Evolutionary conservation across 2,329 filamentous ascomycete species (phyloP).

Genomic region (Penicillium glabrum): DNA sequence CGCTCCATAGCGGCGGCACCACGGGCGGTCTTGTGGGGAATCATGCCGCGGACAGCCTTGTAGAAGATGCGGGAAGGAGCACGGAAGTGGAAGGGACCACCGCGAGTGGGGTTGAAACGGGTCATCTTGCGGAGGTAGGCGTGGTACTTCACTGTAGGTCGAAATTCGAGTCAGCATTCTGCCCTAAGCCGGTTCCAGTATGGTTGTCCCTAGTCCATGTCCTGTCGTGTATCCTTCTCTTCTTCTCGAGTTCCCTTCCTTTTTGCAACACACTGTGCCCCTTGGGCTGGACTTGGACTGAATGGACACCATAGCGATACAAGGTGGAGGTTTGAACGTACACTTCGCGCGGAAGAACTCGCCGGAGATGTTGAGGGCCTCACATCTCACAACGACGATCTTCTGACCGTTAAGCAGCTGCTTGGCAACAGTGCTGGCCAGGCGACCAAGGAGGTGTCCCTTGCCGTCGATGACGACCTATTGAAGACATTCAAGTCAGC

Average conservation of each 20-base stretch:
- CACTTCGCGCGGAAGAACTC: slow-evolving; percentile 99
- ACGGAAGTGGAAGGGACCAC: slow-evolving; percentile 99
- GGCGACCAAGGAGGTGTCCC: slow-evolving; percentile 98
- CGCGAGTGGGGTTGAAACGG: slow-evolving; percentile 98
- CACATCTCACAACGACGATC: slow-evolving; percentile 98
- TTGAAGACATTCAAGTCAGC: slow-evolving; percentile 45
- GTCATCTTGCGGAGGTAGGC: slow-evolving; percentile 99
- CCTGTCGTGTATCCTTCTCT: neutral
- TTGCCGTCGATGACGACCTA: slow-evolving; percentile 99
- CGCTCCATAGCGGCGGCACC: slow-evolving; percentile 95
- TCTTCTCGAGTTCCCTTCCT: slow-evolving; percentile 6
- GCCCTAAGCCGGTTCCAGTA: neutral
- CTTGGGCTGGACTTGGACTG: neutral
- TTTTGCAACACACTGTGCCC: neutral
- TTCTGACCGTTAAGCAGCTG: slow-evolving; percentile 99
- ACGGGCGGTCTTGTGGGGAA: slow-evolving; percentile 99
- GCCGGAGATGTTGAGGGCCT: slow-evolving; percentile 99
- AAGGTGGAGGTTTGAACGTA: slow-evolving; percentile 62
- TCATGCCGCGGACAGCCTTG: slow-evolving; percentile 99
- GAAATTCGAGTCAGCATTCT: slow-evolving; percentile 47
- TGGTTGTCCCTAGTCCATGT: neutral
- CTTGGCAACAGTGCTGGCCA: slow-evolving; percentile 98
- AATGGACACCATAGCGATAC: slow-evolving; percentile 11
- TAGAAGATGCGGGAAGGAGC: slow-evolving; percentile 99
- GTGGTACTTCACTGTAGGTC: slow-evolving; percentile 93